Evolutionary conservation across 2,329 filamentous ascomycete species (phyloP).

Genomic region (Microdochium paspali): DNA sequence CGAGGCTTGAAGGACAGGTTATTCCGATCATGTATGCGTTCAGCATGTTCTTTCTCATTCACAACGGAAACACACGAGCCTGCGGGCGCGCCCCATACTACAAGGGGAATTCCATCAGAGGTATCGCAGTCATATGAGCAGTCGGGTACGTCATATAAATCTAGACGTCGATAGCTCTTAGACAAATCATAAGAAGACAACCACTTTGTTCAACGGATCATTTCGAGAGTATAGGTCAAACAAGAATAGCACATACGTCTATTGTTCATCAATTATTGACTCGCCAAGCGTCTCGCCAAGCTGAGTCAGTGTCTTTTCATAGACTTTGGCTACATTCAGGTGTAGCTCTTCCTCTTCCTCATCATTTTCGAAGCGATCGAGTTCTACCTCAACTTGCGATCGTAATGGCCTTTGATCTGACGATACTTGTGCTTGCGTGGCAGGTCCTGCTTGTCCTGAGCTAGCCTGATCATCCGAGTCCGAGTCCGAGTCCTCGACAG

Average conservation of each 20-base stretch:
- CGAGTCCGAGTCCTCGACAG: slow-evolving; percentile 8
- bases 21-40: neutral
- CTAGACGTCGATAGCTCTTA: too few species aligned
- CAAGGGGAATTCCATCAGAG: too few species aligned
- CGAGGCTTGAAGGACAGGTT: too few species aligned
- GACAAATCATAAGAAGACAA: too few species aligned
- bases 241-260: too few species aligned
- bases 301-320: slow-evolving; percentile 69
- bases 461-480: neutral
- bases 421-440: neutral
- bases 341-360: slow-evolving; percentile 33
- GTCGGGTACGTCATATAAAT: too few species aligned
- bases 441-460: neutral
- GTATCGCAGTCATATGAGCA: too few species aligned
- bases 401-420: too few species aligned
- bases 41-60: neutral
- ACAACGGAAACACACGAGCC: neutral
- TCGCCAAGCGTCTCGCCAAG: slow-evolving; percentile 58
- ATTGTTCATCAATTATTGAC: slow-evolving; percentile 5
- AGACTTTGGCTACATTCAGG: slow-evolving; percentile 67
- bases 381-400: too few species aligned
- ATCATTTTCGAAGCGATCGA: neutral
- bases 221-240: too few species aligned
- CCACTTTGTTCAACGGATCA: too few species aligned
- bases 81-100: neutral